A percentile compares a stretch with the other conserved stretches of the same genome.
Evolutionary conservation across 2,329 filamentous ascomycete species (phyloP).

Genomic region (Fusarium hostae): DNA sequence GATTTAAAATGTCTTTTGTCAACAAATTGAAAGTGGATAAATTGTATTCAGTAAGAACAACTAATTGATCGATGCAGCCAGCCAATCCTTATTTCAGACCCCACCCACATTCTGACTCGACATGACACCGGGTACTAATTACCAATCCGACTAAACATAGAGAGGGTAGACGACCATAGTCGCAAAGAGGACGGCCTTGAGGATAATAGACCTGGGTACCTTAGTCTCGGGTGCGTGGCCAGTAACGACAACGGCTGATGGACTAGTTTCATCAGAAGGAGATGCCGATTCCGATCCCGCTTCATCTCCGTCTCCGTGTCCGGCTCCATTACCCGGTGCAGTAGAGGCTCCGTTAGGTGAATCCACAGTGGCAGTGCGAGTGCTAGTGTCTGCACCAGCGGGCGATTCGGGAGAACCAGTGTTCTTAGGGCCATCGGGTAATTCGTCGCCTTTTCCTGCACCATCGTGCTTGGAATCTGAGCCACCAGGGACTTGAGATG

Average conservation of each 20-base stretch:
- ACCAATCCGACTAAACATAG: neutral
- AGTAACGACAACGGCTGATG: neutral
- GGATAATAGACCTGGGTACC: rapidly evolving
- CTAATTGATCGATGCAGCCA: neutral
- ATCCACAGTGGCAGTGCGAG: neutral
- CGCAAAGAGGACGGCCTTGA: neutral
- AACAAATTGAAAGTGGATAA: neutral
- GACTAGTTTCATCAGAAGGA: neutral
- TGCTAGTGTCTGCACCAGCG: neutral
- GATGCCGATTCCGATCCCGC: neutral
- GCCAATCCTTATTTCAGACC: too few species aligned
- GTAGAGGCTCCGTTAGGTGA: neutral
- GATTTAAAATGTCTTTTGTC: neutral
- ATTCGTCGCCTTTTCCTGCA: neutral
- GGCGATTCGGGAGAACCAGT: neutral
- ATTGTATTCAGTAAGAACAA: neutral
- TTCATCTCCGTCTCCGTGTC: neutral
- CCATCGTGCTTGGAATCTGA: neutral
- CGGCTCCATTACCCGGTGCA: neutral
- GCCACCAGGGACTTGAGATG: neutral
- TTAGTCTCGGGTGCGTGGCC: neutral
- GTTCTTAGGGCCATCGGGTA: neutral
- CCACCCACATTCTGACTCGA: neutral
- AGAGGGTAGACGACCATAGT: neutral
- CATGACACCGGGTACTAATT: neutral